A percentile compares a stretch with the other conserved stretches of the same genome.
Conservation (phyloP, 352 stramenopile genomes). For the Pythium graminicola region DNA sequence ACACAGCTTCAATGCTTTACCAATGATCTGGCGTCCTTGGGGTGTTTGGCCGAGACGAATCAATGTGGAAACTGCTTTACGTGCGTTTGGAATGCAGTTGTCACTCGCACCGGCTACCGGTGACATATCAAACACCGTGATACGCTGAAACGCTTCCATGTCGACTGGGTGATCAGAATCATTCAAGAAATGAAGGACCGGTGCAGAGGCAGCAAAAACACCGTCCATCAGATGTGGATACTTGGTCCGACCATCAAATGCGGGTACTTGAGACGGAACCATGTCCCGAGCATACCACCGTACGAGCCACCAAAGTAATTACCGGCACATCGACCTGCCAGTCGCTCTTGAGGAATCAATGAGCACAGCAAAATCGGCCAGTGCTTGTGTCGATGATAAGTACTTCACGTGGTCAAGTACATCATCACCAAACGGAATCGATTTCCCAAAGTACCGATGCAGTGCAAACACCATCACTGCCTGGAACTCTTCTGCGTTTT, state of each 20-base stretch:
- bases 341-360: conserved; percentile 41
- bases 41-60: conserved; percentile 38
- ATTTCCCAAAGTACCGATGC: conserved; percentile 95
- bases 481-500: conserved; percentile 87
- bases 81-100: conserved; percentile 77
- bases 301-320: conserved; percentile 91
- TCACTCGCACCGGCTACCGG: conserved; percentile 47
- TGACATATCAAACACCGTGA: conserved; percentile 38
- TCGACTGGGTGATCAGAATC: conserved; percentile 74
- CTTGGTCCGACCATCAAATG: no score
- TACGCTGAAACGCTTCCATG: conserved; percentile 7
- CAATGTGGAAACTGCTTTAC: conserved; percentile 50
- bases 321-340: conserved; percentile 57
- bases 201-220: conserved; percentile 89
- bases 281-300: conserved; percentile 91
- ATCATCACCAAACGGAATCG: conserved; percentile 68
- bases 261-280: conserved; percentile 92
- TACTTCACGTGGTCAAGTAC: conserved; percentile 60
- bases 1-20: conserved; percentile 47
- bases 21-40: conserved; percentile 38
- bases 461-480: conserved; percentile 95
- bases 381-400: conserved; percentile 78
- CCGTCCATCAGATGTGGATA: conserved; percentile 86
- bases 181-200: no score
- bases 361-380: conserved; percentile 84